A percentile compares a stretch with the other conserved stretches of the same genome.
Conservation (phyloP, 2,329 filamentous ascomycete genomes). For the Alternaria gaisen region DNA sequence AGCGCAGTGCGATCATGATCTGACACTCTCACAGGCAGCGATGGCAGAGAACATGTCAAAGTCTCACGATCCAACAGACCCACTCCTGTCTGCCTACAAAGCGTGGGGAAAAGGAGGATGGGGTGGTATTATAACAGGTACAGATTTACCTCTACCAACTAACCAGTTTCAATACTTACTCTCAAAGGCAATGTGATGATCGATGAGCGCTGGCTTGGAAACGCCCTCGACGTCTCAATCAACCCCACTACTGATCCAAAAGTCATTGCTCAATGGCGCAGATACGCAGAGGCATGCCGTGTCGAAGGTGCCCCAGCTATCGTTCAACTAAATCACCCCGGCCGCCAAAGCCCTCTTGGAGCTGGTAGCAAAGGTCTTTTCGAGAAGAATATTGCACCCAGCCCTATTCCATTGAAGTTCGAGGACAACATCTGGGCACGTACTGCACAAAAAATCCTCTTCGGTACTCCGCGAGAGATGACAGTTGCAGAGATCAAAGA, state of each 20-base stretch:
- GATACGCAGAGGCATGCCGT: constrained; percentile 55
- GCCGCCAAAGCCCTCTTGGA: constrained; percentile 59
- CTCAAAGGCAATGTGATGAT: constrained; percentile 12
- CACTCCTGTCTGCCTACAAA: constrained; percentile 57
- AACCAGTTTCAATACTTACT: neutral
- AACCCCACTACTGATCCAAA: constrained; percentile 55
- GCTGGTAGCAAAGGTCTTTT: constrained; percentile 56
- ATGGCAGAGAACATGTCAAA: constrained; percentile 39
- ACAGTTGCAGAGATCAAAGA: constrained; percentile 62
- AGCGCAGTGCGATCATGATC: constrained; percentile 51
- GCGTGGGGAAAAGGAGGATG: constrained; percentile 60
- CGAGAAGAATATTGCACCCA: constrained; percentile 45
- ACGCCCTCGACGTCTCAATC: constrained; percentile 50
- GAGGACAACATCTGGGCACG: constrained; percentile 48
- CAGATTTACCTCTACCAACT: neutral
- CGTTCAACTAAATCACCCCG: constrained; percentile 69
- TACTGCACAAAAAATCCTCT: constrained; percentile 52
- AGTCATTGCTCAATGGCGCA: constrained; percentile 57
- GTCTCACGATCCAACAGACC: constrained; percentile 24
- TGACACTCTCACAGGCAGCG: constrained; percentile 47
- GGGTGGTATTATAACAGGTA: constrained; percentile 61
- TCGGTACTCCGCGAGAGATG: constrained; percentile 61
- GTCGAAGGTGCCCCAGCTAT: constrained; percentile 66
- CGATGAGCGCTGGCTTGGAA: neutral
- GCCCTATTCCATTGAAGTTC: constrained; percentile 53